Evolutionary conservation across 345 rosid species (phyloP), one percentile per base, ranked within the genome.

Genomic region (Salix udensis): DNA sequence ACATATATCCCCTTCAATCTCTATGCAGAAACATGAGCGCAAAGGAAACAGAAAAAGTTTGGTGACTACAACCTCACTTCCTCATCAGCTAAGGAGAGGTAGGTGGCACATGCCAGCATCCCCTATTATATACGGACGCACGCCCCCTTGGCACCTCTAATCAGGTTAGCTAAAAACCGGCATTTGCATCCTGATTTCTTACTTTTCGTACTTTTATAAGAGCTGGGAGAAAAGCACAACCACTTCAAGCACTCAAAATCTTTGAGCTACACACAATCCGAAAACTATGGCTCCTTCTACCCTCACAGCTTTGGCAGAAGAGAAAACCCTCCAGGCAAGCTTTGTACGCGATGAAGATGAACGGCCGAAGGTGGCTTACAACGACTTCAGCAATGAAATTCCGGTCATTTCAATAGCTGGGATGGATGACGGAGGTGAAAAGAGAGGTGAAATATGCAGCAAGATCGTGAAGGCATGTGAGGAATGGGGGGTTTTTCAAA

Each of bases 401-500:
- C 98, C 98, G 6, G 94, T 96, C 28, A 93, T 95, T 7, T 95
- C 98, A 6, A 80, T 95, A 1, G 79, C 84, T 1, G 98, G 96
- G 6, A 88, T 93, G 37, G 93, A 91, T 31, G 93, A 87, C n/a
- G 86, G 67, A 1, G 87, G 68, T 14, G 89, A 88, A 2, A 86
- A 79, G 64, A 85, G 97, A 75, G 82, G 24, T 4, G 91, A 90
- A 77, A 89, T 95, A 21, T 93, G 97, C 72, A 72, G 83, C 76
- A 81, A 91, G 77, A 95, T 95, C 48, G 98, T 96, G 0, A 90
- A 86, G 68, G 99, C 99, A 2, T 95, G 98, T 16, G 98, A 95
- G 86, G 86, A 90, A 2, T 95, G 98, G 98, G 98, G 98, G 0
- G 28, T 95, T 62, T 95, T 95, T 58, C 98, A 95, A 76, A 96